Evolutionary conservation across 108 stramenopile species (phyloP).

Genomic region (Nannochloropsis oceanica): DNA sequence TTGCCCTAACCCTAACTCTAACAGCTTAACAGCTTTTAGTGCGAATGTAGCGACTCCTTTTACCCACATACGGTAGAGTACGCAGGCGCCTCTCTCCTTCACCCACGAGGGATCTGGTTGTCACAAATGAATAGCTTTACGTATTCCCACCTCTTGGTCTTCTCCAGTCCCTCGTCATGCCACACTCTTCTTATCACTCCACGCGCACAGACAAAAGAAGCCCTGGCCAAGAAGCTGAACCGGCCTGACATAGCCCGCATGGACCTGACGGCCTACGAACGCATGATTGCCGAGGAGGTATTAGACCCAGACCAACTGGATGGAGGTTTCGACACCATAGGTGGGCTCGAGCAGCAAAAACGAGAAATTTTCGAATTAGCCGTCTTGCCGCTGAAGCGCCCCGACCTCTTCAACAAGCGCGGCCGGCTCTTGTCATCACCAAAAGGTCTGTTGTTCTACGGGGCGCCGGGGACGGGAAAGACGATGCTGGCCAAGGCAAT

Average conservation of each 20-base stretch:
- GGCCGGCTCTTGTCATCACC: slow-evolving; percentile 52
- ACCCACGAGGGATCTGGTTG: too few species aligned
- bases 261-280: slow-evolving; percentile 44
- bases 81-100: too few species aligned
- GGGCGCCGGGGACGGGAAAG: slow-evolving; percentile 71
- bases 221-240: background rate
- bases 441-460: slow-evolving; percentile 83
- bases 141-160: too few species aligned
- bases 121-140: too few species aligned
- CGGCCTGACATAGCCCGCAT: slow-evolving; percentile 8
- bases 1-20: background rate
- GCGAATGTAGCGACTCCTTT: too few species aligned
- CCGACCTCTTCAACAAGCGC: slow-evolving; percentile 53
- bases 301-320: slow-evolving; percentile 50
- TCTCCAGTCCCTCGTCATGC: too few species aligned
- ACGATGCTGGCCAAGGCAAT: slow-evolving; percentile 96
- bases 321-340: slow-evolving; percentile 66
- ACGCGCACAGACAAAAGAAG: background rate
- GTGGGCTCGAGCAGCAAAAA: slow-evolving; percentile 67
- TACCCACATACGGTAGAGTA: too few species aligned
- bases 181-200: background rate
- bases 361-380: slow-evolving; percentile 75
- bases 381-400: slow-evolving; percentile 67
- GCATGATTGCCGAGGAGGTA: slow-evolving; percentile 59
- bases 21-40: background rate